phyloP scores from a whole-genome alignment of 2,329 filamentous ascomycete genomes.

The Curvularia sp. region DNA sequence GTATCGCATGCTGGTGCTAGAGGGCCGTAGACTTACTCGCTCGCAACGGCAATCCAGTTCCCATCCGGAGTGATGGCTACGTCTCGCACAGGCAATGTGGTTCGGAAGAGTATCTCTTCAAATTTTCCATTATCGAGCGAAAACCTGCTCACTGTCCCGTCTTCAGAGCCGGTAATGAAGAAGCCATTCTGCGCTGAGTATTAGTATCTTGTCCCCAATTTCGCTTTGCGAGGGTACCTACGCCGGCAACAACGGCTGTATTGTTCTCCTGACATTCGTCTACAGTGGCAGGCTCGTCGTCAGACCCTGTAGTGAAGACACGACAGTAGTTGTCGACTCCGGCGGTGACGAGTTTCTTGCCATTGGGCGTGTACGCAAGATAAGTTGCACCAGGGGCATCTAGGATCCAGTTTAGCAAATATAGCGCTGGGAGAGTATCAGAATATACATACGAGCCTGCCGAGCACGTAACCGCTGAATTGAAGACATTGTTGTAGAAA shows the following conservation, averaged over 20 bases:
- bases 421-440: background rate
- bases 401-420: slow-evolving; percentile 40
- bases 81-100: slow-evolving; percentile 85
- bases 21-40: slow-evolving; percentile 67
- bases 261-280: slow-evolving; percentile 92
- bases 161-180: slow-evolving; percentile 89
- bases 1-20: slow-evolving; percentile 10
- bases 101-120: slow-evolving; percentile 82
- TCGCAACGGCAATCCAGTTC: slow-evolving; percentile 93
- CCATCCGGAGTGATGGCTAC: slow-evolving; percentile 81
- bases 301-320: slow-evolving; percentile 87
- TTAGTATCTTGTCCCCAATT: slow-evolving; percentile 24
- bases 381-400: slow-evolving; percentile 87
- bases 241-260: slow-evolving; percentile 74
- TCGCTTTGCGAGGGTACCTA: slow-evolving; percentile 44
- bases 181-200: slow-evolving; percentile 67
- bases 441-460: slow-evolving; percentile 41
- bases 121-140: slow-evolving; percentile 76
- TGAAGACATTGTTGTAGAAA: slow-evolving; percentile 19
- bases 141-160: slow-evolving; percentile 95
- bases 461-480: slow-evolving; percentile 35
- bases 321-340: slow-evolving; percentile 94
- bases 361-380: slow-evolving; percentile 88
- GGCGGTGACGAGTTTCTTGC: slow-evolving; percentile 84
- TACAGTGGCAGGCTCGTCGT: slow-evolving; percentile 90